Conservation (phyloP, 768 basidiomycete genomes). For the Pleurotus djamor region DNA sequence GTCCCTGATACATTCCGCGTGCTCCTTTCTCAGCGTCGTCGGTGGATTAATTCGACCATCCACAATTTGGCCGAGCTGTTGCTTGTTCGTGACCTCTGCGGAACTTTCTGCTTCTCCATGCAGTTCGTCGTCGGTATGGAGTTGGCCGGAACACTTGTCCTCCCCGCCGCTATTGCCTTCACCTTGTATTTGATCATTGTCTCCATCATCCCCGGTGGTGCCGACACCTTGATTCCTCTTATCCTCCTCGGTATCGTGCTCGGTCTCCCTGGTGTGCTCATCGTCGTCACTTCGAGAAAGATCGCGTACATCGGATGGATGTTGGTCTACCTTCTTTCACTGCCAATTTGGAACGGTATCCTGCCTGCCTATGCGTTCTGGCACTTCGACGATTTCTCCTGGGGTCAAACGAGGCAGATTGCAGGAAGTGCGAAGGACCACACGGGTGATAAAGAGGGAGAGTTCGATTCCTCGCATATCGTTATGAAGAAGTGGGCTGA, state of each 20-base stretch:
- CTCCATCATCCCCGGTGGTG: constrained; percentile 78
- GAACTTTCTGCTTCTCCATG: constrained; percentile 99
- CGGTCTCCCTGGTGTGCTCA: constrained; percentile 92
- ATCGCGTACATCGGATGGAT: constrained; percentile 97
- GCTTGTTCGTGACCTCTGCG: constrained; percentile 96
- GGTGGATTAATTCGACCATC: constrained; percentile 99
- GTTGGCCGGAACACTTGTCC: constrained; percentile 90
- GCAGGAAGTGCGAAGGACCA: constrained; percentile 67
- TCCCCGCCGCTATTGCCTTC: constrained; percentile 97
- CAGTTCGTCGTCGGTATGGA: constrained; percentile 99
- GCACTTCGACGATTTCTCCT: constrained; percentile 99
- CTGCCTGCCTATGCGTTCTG: constrained; percentile 97
- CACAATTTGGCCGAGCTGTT: constrained; percentile 97
- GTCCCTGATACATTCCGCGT: constrained; percentile 96
- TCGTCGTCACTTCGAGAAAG: constrained; percentile 95
- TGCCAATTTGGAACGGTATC: constrained; percentile 97
- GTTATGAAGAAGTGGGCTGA: constrained; percentile 99
- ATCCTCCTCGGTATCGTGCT: constrained; percentile 92
- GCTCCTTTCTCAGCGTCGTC: constrained; percentile 91
- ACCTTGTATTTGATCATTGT: constrained; percentile 91
- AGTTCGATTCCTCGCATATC: constrained; percentile 95
- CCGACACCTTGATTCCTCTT: constrained; percentile 85
- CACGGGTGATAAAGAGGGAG: constrained; percentile 94
- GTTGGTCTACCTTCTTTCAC: constrained; percentile 87
- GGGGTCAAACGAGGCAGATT: constrained; percentile 91